A percentile compares a stretch with the other conserved stretches of the same genome.
Conservation (phyloP, 352 stramenopile species). For the Globisporangium paddicum region DNA sequence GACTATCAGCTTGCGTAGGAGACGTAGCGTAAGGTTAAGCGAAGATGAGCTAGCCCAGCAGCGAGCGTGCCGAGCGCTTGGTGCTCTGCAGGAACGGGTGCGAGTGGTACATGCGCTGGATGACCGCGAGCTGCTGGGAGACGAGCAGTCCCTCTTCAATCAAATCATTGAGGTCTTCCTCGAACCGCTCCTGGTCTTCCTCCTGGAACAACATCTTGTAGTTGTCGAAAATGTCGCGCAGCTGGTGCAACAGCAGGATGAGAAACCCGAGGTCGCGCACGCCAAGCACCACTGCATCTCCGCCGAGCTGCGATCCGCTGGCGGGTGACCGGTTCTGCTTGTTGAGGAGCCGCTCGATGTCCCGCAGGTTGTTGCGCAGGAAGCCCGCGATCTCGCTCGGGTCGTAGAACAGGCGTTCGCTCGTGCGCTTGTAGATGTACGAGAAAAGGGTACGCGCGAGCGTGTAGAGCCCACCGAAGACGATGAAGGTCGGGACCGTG, state of each 20-base stretch:
- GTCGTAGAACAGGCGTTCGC: constrained; percentile 75
- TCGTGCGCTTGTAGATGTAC: constrained; percentile 77
- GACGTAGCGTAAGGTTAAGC: background rate
- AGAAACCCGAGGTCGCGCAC: constrained; percentile 69
- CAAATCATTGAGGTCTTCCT: constrained; percentile 79
- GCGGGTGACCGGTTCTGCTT: constrained; percentile 62
- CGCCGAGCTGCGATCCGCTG: background rate
- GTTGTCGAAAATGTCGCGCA: constrained; percentile 73
- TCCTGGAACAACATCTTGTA: constrained; percentile 69
- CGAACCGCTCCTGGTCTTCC: constrained; percentile 77
- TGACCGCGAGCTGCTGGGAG: constrained; percentile 77
- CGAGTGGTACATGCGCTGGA: constrained; percentile 86
- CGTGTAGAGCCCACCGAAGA: constrained; percentile 70
- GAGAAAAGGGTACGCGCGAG: constrained; percentile 48
- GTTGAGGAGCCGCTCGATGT: constrained; percentile 83
- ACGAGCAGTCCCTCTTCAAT: constrained; percentile 72
- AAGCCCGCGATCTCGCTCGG: constrained; percentile 67
- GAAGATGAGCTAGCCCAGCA: constrained; percentile 17
- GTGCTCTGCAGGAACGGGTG: constrained; percentile 73
- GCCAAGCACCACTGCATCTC: constrained; percentile 36
- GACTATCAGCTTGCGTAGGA: constrained; percentile 88
- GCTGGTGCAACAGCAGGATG: constrained; percentile 66
- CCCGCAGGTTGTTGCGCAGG: constrained; percentile 72
- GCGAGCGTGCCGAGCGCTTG: constrained; percentile 43
- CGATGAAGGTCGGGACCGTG: constrained; percentile 79